These are phyloP conservation scores for Acrocalymma vagum DNA, from an alignment of 2,329 filamentous ascomycete species.

Conservation along the genomic window DNA sequence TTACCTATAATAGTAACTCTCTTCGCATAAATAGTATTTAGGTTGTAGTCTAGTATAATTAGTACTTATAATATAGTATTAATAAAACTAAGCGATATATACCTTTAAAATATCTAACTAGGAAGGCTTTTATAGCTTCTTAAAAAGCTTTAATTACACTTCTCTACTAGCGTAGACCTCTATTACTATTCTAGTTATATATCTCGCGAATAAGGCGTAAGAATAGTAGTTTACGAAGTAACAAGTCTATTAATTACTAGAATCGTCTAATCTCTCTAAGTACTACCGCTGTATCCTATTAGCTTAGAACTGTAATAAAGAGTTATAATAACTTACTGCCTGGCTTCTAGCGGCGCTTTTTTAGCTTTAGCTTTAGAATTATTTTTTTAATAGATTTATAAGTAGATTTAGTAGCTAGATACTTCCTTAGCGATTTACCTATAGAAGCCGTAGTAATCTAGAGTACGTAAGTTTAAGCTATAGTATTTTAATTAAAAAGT, in stretches of 20 bases:
- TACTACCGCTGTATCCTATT: constrained; percentile 2
- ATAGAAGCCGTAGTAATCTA: too few relatives aligned
- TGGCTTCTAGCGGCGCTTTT: constrained; percentile 2
- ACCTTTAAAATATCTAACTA: constrained; percentile 7
- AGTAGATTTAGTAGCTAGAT: not conserved
- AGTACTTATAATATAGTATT: constrained; percentile 4
- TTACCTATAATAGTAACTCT: constrained; percentile 4
- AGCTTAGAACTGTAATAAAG: constrained; percentile 4
- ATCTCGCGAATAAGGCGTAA: not conserved
- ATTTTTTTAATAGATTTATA: not conserved
- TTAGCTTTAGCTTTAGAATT: not conserved
- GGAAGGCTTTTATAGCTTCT: not conserved
- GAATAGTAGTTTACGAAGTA: constrained; percentile 3
- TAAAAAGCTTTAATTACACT: not conserved
- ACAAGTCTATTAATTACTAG: not conserved
- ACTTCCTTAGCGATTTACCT: constrained; percentile 1
- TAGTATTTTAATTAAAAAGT: too few relatives aligned
- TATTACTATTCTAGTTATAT: not conserved
- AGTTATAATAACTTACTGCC: constrained; percentile 4
- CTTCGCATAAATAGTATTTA: constrained; percentile 4
- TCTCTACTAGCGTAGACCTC: not conserved
- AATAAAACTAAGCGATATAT: too few relatives aligned
- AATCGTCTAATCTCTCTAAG: constrained; percentile 1
- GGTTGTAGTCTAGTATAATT: constrained; percentile 4
- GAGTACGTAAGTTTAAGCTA: too few relatives aligned